phyloP scores from a whole-genome alignment of 2,329 filamentous ascomycete species.

The Fusarium sp. region DNA sequence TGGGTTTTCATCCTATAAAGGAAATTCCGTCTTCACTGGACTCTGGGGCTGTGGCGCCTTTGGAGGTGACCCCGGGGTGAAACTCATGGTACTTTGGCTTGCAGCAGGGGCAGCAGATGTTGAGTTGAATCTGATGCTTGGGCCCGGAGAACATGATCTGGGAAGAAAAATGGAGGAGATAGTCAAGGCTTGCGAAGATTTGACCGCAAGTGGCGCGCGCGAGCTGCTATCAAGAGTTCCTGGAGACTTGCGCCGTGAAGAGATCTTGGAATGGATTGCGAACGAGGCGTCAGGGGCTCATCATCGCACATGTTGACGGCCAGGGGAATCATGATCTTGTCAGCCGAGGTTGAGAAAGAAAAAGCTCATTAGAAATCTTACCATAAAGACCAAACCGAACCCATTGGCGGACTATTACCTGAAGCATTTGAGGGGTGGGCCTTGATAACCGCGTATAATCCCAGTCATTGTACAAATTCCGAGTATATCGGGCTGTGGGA shows the following conservation, averaged over 20 bases:
- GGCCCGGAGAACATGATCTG: constrained; percentile 33
- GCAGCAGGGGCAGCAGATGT: constrained; percentile 45
- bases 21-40: constrained; percentile 42
- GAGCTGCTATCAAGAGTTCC: constrained; percentile 23
- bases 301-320: not conserved
- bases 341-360: not conserved
- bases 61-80: constrained; percentile 49
- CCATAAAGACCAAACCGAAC: not conserved
- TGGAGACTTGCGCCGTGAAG: constrained; percentile 3
- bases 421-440: not conserved
- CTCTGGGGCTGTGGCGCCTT: constrained; percentile 54
- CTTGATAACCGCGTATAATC: not conserved
- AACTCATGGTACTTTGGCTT: constrained; percentile 49
- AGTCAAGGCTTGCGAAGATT: constrained; percentile 1
- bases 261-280: constrained; percentile 32
- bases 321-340: not conserved
- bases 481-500: not conserved
- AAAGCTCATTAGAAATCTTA: not conserved
- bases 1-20: constrained; percentile 43
- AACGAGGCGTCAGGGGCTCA: constrained; percentile 1
- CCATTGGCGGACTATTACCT: not conserved
- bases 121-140: constrained; percentile 34
- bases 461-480: not conserved
- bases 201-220: not conserved
- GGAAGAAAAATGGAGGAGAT: constrained; percentile 21